Evolutionary conservation across 1,139 yeast genomes (phyloP).

Genomic region (Arxiozyma heterogenica): DNA sequence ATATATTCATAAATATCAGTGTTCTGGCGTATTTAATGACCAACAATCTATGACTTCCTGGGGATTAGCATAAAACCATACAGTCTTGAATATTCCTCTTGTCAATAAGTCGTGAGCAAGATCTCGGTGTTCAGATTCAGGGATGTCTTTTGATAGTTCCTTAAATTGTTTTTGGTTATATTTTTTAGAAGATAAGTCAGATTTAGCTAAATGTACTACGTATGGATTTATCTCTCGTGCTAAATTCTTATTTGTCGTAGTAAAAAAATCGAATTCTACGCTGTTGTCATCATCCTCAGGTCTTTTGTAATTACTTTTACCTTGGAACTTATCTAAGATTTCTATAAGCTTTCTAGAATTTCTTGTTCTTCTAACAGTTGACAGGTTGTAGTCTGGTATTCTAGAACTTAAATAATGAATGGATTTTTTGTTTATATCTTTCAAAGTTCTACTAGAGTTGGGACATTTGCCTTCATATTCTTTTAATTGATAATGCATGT

Average conservation of each 20-base stretch:
- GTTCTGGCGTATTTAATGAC: conserved; percentile 4
- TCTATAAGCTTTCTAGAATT: conserved; percentile 21
- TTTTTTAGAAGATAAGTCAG: conserved; percentile 13
- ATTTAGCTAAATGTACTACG: conserved; percentile 20
- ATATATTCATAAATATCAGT: not conserved
- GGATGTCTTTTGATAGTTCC: conserved; percentile 8
- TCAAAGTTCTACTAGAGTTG: not conserved
- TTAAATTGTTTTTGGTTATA: conserved; percentile 15
- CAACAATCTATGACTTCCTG: conserved; percentile 14
- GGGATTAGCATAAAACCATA: conserved; percentile 20
- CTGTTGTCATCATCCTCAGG: conserved; percentile 9
- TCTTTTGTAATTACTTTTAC: conserved; percentile 3
- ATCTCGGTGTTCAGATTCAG: conserved; percentile 5
- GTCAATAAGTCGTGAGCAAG: conserved; percentile 6
- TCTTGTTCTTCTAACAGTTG: conserved; percentile 20
- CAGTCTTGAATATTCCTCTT: conserved; percentile 15
- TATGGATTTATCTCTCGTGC: conserved; percentile 20
- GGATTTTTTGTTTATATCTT: not conserved
- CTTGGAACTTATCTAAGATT: conserved; percentile 17
- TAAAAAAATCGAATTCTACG: conserved; percentile 10
- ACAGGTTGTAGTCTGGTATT: conserved; percentile 1
- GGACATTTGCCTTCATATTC: not conserved
- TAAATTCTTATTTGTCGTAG: conserved; percentile 10
- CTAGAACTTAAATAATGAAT: conserved; percentile 1
- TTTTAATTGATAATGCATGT: conserved; percentile 11